Conservation (phyloP, 2,329 filamentous ascomycete species). For the Pseudofabraea citricarpa region DNA sequence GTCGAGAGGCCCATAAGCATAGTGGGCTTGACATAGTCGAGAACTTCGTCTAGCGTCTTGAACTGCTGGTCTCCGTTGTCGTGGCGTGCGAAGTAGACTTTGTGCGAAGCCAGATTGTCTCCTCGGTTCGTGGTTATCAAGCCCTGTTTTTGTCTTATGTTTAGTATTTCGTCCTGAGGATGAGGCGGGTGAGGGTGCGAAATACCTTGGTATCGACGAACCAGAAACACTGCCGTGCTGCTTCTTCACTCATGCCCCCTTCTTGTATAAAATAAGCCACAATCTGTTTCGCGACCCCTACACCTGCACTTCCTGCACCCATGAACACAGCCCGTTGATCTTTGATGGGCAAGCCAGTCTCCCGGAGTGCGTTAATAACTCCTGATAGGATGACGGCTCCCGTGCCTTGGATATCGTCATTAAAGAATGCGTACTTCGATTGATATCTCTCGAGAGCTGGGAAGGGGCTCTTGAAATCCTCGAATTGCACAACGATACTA, state of each 20-base stretch:
- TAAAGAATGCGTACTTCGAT: constrained; percentile 76
- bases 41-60: constrained; percentile 60
- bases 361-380: constrained; percentile 69
- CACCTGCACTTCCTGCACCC: constrained; percentile 75
- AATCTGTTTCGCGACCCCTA: constrained; percentile 81
- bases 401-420: constrained; percentile 86
- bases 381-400: constrained; percentile 82
- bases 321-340: constrained; percentile 73
- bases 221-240: constrained; percentile 66
- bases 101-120: constrained; percentile 66
- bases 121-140: constrained; percentile 66
- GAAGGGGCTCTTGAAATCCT: constrained; percentile 63
- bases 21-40: constrained; percentile 70
- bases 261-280: constrained; percentile 67
- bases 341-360: constrained; percentile 57
- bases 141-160: constrained; percentile 39
- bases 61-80: constrained; percentile 33
- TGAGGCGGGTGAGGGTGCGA: too few relatives aligned
- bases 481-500: constrained; percentile 54
- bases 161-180: neutral
- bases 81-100: constrained; percentile 33
- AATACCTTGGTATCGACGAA: constrained; percentile 58
- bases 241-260: constrained; percentile 58
- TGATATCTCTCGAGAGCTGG: constrained; percentile 66
- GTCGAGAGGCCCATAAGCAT: constrained; percentile 83